Evolutionary conservation across 1,284 basidiomycete species (phyloP).

Genomic region (Apiotrichum mycotoxinovorans): DNA sequence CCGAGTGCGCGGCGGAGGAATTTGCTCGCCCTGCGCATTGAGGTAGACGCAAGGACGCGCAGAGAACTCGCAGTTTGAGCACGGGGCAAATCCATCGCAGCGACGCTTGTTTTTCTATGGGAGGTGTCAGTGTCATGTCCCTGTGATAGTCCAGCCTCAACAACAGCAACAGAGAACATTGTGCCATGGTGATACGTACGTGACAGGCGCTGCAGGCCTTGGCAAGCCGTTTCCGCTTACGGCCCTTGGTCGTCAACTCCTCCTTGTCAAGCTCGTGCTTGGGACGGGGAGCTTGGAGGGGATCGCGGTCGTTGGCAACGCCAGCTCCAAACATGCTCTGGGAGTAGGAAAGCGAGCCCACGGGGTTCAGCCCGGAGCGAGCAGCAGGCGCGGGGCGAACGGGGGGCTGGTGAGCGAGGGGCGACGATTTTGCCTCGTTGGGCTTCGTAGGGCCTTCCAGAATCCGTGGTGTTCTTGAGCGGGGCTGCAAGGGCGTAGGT

Average conservation of each 20-base stretch:
- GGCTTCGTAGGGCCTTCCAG: conserved; percentile 5
- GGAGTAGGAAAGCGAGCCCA: conserved; percentile 10
- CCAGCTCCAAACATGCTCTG: conserved; percentile 16
- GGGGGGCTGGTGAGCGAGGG: conserved; percentile 3
- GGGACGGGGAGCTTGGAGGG: conserved; percentile 6
- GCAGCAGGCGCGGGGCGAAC: conserved; percentile 10
- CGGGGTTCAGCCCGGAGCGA: neutral
- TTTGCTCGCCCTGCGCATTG: conserved; percentile 48
- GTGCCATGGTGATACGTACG: conserved; percentile 25
- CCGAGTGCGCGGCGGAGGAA: conserved; percentile 48
- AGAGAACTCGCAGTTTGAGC: conserved; percentile 55
- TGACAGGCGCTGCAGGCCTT: conserved; percentile 51
- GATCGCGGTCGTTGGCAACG: neutral
- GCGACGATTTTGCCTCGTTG: neutral
- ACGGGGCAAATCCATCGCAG: conserved; percentile 54
- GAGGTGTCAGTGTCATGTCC: neutral
- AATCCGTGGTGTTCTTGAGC: conserved; percentile 10
- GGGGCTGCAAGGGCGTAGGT: conserved; percentile 13
- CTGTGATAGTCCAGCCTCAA: no score
- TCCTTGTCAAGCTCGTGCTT: conserved; percentile 31
- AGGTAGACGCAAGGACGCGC: conserved; percentile 51
- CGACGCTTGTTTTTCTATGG: conserved; percentile 52
- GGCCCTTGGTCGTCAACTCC: conserved; percentile 49
- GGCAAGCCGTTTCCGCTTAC: conserved; percentile 48
- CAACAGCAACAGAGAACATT: no score